Evolutionary conservation across 371 early-diverging fungal species (phyloP).

Genomic region (Mortierella sp.): DNA sequence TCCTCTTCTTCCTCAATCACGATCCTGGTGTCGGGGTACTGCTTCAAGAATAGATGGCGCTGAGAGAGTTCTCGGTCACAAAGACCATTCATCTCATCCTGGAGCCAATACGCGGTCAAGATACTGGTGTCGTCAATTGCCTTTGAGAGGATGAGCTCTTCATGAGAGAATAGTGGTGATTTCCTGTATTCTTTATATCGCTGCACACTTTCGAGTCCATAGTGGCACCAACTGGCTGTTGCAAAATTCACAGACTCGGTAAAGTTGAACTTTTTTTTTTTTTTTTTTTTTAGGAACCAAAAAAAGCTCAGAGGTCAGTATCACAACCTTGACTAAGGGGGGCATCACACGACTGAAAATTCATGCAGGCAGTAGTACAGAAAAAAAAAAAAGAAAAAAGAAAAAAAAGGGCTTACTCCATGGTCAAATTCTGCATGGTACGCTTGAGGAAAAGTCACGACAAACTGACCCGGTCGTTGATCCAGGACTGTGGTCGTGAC

Average conservation of each 20-base stretch:
- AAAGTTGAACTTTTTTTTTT: slow-evolving; percentile 86
- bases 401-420: slow-evolving; percentile 68
- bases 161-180: slow-evolving; percentile 94
- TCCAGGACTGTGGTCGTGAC: slow-evolving; percentile 84
- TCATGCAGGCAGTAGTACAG: too few species aligned
- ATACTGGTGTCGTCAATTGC: slow-evolving; percentile 58
- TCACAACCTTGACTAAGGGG: too few species aligned
- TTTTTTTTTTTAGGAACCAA: too few species aligned
- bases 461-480: slow-evolving; percentile 95
- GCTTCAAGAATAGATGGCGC: slow-evolving; percentile 58
- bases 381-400: background rate
- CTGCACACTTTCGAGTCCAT: slow-evolving; percentile 79
- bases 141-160: slow-evolving; percentile 81
- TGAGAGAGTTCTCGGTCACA: slow-evolving; percentile 65
- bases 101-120: slow-evolving; percentile 66
- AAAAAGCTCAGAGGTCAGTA: background rate
- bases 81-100: slow-evolving; percentile 67
- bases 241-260: slow-evolving; percentile 98
- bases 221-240: slow-evolving; percentile 89
- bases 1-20: slow-evolving; percentile 67
- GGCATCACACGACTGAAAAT: background rate
- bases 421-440: slow-evolving; percentile 98
- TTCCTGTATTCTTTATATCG: slow-evolving; percentile 83
- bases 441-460: slow-evolving; percentile 94
- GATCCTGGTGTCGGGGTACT: slow-evolving; percentile 50